A percentile compares a stretch with the other conserved stretches of the same genome.
These are phyloP conservation scores for Breviolum minutum DNA, from an alignment of 73 alveolate genomes.

Conservation along the genomic window DNA sequence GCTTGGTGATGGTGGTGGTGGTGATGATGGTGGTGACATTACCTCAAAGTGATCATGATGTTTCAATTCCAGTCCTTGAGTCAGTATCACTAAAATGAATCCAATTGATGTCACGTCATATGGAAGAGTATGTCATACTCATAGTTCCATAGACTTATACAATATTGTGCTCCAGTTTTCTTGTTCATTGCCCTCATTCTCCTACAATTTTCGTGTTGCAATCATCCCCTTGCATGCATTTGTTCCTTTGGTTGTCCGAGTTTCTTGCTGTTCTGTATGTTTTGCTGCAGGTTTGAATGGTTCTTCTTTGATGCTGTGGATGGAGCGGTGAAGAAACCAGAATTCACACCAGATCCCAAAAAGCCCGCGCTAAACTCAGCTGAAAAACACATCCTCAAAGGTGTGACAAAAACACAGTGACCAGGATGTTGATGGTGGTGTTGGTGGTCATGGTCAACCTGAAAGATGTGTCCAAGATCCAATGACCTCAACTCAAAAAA, in stretches of 20 bases:
- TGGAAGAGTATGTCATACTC: no score
- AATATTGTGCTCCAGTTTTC: no score
- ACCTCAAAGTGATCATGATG: neutral
- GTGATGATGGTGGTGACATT: neutral
- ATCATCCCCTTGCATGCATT: neutral
- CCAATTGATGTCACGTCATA: no score
- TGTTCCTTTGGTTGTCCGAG: neutral
- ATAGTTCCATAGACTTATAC: no score
- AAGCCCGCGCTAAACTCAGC: slow-evolving; percentile 44
- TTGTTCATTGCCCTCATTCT: neutral
- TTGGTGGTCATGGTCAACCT: no score
- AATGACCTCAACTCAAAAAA: no score
- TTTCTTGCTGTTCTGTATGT: neutral
- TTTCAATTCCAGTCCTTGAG: no score
- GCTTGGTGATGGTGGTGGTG: neutral
- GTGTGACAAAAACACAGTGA: neutral
- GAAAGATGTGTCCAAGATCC: no score
- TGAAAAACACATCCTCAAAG: neutral
- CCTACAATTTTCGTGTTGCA: neutral
- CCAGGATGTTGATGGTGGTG: neutral
- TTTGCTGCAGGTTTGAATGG: slow-evolving; percentile 60
- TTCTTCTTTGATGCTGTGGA: slow-evolving; percentile 41
- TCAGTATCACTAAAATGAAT: no score
- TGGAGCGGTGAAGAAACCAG: slow-evolving; percentile 7
- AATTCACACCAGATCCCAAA: slow-evolving; percentile 20